A percentile compares a stretch with the other conserved stretches of the same genome.
phyloP scores from a whole-genome alignment of 108 stramenopile genomes.

The Skeletonema costatum region DNA sequence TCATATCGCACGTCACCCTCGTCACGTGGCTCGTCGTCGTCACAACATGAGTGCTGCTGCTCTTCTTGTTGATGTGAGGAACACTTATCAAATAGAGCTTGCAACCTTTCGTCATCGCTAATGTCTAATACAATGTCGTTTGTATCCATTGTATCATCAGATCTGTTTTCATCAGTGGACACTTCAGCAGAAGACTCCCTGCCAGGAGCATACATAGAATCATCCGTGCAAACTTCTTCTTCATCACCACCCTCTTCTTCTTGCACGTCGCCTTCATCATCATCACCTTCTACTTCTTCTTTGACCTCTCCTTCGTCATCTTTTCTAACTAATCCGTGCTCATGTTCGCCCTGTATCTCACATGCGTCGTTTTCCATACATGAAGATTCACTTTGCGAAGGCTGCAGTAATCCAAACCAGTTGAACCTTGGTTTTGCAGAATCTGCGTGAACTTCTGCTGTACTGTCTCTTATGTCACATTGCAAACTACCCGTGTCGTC shows the following conservation, averaged over 20 bases:
- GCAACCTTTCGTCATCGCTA: background rate
- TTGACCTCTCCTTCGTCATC: background rate
- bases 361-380: background rate
- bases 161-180: background rate
- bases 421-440: background rate
- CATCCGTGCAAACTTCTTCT: background rate
- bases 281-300: background rate
- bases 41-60: background rate
- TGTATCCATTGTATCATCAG: background rate
- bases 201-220: background rate
- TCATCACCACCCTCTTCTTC: background rate
- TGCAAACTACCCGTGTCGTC: too few relatives aligned
- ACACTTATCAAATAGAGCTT: background rate
- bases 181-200: background rate
- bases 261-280: background rate
- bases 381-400: background rate
- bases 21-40: background rate
- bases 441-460: background rate
- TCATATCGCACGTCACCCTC: background rate
- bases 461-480: too few relatives aligned
- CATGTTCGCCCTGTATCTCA: background rate
- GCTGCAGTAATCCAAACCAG: background rate
- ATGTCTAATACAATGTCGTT: background rate
- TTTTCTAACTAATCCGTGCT: too few relatives aligned
- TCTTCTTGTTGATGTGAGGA: background rate